Evolutionary conservation across 2,329 filamentous ascomycete species (phyloP).

Genomic region (Cryphonectria carpinicola): DNA sequence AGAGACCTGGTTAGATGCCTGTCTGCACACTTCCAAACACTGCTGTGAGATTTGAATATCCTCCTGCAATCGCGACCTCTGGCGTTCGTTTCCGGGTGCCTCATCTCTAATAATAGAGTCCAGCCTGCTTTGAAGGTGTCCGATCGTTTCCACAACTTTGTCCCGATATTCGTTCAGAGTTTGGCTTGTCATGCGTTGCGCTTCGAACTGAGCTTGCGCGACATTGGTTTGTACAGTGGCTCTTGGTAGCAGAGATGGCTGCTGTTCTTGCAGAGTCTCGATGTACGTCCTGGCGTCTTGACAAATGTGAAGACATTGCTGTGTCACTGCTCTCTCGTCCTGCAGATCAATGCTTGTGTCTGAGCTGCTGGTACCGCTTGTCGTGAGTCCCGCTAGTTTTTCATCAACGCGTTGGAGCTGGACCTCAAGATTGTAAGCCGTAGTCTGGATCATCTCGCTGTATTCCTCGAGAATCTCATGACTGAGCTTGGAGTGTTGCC

Average conservation of each 20-base stretch:
- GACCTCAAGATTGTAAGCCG: background rate
- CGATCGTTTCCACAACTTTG: background rate
- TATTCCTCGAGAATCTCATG: background rate
- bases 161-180: background rate
- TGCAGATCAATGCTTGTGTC: background rate
- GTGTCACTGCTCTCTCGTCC: background rate
- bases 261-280: background rate
- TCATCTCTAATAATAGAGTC: background rate
- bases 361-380: background rate
- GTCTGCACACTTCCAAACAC: constrained; percentile 1
- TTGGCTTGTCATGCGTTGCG: background rate
- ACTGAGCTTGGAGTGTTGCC: background rate
- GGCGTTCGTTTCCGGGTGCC: background rate
- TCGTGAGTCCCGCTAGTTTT: background rate
- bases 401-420: background rate
- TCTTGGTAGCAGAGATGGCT: background rate
- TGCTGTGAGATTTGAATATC: background rate
- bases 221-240: background rate
- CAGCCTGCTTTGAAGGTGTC: background rate
- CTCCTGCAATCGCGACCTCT: background rate
- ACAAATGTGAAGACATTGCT: background rate
- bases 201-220: background rate
- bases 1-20: background rate
- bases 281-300: background rate
- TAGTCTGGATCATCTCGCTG: background rate